phyloP scores from a whole-genome alignment of 2,329 filamentous ascomycete species.

The Penicillium sp. region DNA sequence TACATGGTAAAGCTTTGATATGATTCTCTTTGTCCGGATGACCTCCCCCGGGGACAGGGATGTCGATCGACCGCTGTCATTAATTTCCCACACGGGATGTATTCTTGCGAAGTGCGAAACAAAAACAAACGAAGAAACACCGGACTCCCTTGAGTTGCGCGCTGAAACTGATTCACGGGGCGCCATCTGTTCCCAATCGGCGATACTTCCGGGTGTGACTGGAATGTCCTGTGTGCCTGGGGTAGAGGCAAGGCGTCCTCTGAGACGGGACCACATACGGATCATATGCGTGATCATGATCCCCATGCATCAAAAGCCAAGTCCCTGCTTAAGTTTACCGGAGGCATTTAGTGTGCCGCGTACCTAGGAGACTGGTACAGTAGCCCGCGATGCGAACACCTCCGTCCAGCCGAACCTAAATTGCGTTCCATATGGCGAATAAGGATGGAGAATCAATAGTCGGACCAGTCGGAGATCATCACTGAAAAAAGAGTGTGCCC shows the following conservation, averaged over 20 bases:
- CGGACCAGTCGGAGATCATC: constrained; percentile 11
- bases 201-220: not conserved
- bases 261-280: constrained; percentile 1
- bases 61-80: constrained; percentile 6
- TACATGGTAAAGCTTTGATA: not conserved
- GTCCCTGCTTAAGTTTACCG: not conserved
- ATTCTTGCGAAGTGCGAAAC: not conserved
- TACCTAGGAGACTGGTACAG: not conserved
- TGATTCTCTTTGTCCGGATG: not conserved
- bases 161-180: constrained; percentile 8
- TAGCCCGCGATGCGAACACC: constrained; percentile 15
- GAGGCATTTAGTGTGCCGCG: not conserved
- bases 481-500: not conserved
- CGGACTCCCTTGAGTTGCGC: not conserved
- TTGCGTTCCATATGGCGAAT: constrained; percentile 4
- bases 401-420: constrained; percentile 23
- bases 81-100: constrained; percentile 3
- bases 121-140: not conserved
- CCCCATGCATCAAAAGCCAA: not conserved
- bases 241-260: not conserved
- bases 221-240: not conserved
- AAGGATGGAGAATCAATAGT: not conserved
- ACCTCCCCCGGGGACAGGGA: constrained; percentile 3
- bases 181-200: constrained; percentile 13
- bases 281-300: not conserved